Evolutionary conservation across 1,284 basidiomycete genomes (phyloP).

Genomic region (Malassezia yamatoensis): DNA sequence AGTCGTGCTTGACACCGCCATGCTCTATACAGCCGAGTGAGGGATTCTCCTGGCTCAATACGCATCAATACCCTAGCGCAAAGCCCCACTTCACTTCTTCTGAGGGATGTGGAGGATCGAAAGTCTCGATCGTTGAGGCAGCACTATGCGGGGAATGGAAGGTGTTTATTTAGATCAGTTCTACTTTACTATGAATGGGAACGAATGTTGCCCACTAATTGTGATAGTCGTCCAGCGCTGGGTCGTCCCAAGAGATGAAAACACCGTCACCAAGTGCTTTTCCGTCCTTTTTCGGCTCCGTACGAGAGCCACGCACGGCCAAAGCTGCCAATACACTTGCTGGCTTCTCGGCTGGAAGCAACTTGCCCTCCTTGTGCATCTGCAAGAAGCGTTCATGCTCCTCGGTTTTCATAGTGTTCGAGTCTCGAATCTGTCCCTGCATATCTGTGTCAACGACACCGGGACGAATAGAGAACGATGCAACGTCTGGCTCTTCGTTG

Average conservation of each 20-base stretch:
- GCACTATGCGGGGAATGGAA: no score
- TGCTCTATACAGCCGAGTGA: conserved; percentile 6
- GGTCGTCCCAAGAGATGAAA: conserved; percentile 58
- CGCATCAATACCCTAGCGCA: not conserved
- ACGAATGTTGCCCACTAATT: not conserved
- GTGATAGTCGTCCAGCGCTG: conserved; percentile 16
- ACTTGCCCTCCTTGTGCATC: conserved; percentile 57
- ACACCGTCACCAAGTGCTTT: conserved; percentile 51
- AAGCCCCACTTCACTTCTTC: no score
- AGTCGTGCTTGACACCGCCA: conserved; percentile 15
- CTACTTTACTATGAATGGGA: no score
- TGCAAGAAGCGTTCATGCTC: conserved; percentile 58
- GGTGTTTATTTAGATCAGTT: no score
- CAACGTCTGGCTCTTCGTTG: conserved; percentile 65
- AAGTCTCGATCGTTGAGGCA: no score
- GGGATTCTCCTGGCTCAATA: not conserved
- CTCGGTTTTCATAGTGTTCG: conserved; percentile 52
- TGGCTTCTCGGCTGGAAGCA: conserved; percentile 52
- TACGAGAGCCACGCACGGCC: conserved; percentile 46
- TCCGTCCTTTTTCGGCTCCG: conserved; percentile 50
- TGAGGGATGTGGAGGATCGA: no score
- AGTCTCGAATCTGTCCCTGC: conserved; percentile 49
- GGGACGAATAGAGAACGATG: conserved; percentile 66
- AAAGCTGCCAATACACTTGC: conserved; percentile 61
- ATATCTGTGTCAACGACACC: conserved; percentile 63